A percentile compares a stretch with the other conserved stretches of the same genome.
These are phyloP conservation scores for Acanthamoeba triangularis DNA, from an alignment of 208 protist species.

Conservation along the genomic window DNA sequence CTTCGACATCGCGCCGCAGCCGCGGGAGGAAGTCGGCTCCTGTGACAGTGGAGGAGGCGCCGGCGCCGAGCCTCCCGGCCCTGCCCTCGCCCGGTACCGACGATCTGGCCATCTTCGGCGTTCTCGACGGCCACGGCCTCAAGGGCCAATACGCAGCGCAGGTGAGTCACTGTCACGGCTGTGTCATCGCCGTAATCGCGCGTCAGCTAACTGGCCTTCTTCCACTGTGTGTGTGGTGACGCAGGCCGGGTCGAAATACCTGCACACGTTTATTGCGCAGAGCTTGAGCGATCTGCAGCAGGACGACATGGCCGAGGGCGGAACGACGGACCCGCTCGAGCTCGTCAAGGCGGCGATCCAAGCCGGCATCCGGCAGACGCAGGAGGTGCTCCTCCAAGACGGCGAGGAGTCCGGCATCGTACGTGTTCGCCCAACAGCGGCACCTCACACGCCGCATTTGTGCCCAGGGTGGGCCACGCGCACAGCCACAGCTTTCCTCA, in stretches of 20 bases:
- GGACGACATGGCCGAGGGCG: conserved; percentile 30
- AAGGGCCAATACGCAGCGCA: conserved; percentile 45
- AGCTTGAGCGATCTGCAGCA: not conserved
- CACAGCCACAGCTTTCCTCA: not conserved
- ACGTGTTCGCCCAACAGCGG: not conserved
- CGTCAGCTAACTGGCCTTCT: not conserved
- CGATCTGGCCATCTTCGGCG: conserved; percentile 46
- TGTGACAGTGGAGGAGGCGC: not conserved
- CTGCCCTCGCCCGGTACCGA: not conserved
- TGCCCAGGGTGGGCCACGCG: too few species aligned
- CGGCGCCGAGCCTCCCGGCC: not conserved
- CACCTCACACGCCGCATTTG: too few species aligned
- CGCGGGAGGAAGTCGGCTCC: not conserved
- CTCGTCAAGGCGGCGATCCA: conserved; percentile 19
- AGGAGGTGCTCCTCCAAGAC: conserved; percentile 36
- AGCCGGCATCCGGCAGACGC: conserved; percentile 32
- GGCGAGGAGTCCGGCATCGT: conserved; percentile 3
- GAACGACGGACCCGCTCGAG: not conserved
- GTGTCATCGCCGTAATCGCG: too few species aligned
- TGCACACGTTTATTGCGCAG: conserved; percentile 45
- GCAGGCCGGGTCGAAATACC: conserved; percentile 21
- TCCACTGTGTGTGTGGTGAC: not conserved
- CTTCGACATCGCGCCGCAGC: not conserved
- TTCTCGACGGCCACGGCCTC: conserved; percentile 65
- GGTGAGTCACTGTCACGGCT: not conserved